Percentiles rank a stretch among this genome's conserved stretches.
phyloP scores from a whole-genome alignment of 257 asterid genomes.

The Scutellaria baicalensis region DNA sequence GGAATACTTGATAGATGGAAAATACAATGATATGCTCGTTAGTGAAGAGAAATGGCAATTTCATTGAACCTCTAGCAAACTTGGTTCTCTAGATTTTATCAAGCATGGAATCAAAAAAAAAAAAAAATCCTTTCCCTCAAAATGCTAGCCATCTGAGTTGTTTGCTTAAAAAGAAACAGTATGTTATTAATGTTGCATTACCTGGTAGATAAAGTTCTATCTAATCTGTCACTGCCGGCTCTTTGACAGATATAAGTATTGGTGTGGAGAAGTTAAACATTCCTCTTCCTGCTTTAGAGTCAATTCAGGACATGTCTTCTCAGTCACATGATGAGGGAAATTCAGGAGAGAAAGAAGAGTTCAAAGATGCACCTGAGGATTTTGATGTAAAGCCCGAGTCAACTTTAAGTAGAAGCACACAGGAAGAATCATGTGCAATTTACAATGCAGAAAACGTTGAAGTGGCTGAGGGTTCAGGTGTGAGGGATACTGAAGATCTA shows the following conservation, averaged over 20 bases:
- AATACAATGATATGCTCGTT: too few species aligned
- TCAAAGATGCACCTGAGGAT: slow-evolving; percentile 3
- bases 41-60: neutral
- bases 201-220: neutral
- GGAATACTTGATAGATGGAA: too few species aligned
- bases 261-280: slow-evolving; percentile 18
- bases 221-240: slow-evolving; percentile 16
- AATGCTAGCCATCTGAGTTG: neutral
- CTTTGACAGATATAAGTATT: slow-evolving; percentile 10
- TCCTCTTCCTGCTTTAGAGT: slow-evolving; percentile 9
- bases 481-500: neutral
- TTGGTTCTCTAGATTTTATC: too few species aligned
- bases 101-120: neutral
- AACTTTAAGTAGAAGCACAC: neutral
- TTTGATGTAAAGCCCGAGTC: slow-evolving; percentile 14
- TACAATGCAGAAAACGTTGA: neutral
- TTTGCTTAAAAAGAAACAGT: neutral
- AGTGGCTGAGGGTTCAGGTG: slow-evolving; percentile 2
- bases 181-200: neutral
- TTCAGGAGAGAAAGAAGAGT: slow-evolving; percentile 13
- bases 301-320: neutral
- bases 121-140: neutral
- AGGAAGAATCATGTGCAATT: slow-evolving; percentile 1
- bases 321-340: slow-evolving; percentile 6
- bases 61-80: neutral